phyloP scores from a whole-genome alignment of 2,329 filamentous ascomycete species.

The Ascochyta pisi region DNA sequence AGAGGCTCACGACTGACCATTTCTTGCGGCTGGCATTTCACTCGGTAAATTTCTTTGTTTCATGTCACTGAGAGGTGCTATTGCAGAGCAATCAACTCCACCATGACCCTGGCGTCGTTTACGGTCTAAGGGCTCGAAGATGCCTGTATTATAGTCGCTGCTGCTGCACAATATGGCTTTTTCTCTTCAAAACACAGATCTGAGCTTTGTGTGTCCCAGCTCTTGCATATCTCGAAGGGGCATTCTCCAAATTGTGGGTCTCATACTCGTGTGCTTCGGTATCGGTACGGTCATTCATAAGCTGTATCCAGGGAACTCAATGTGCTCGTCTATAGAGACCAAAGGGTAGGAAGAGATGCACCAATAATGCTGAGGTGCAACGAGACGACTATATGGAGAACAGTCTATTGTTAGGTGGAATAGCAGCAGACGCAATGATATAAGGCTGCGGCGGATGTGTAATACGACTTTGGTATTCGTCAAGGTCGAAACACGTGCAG shows the following conservation, averaged over 20 bases:
- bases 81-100: no score
- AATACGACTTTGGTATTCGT: neutral
- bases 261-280: slow-evolving; percentile 49
- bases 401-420: neutral
- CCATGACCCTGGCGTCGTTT: no score
- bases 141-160: slow-evolving; percentile 56
- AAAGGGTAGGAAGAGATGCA: neutral
- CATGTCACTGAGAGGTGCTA: no score
- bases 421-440: neutral
- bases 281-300: neutral
- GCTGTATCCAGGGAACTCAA: neutral
- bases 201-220: slow-evolving; percentile 10
- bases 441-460: neutral
- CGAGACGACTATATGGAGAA: neutral
- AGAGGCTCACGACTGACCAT: no score
- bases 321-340: neutral
- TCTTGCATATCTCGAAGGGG: slow-evolving; percentile 1
- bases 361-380: neutral
- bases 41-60: no score
- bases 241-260: slow-evolving; percentile 11
- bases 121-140: slow-evolving; percentile 57
- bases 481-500: neutral
- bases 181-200: slow-evolving; percentile 9
- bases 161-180: slow-evolving; percentile 13
- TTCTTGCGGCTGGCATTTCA: no score